A percentile compares a stretch with the other conserved stretches of the same genome.
These are phyloP conservation scores for Coemansia sp. DNA, from an alignment of 192 early-diverging fungal species.

Conservation along the genomic window DNA sequence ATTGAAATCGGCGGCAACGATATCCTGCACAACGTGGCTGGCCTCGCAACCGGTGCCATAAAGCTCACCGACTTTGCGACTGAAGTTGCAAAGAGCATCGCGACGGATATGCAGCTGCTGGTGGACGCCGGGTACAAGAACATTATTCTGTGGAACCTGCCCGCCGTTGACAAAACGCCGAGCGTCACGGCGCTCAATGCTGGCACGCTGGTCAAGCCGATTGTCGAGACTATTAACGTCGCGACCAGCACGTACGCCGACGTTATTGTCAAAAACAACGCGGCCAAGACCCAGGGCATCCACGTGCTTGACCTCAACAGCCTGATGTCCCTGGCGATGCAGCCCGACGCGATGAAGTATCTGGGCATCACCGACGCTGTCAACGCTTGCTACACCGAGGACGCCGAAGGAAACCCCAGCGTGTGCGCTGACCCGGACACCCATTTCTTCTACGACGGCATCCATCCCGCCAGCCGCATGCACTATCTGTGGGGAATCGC, in stretches of 20 bases:
- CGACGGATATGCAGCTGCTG: conserved; percentile 22
- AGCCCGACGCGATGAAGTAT: conserved; percentile 17
- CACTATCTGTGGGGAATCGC: conserved; percentile 46
- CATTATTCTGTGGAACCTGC: conserved; percentile 46
- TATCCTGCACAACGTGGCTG: conserved; percentile 14
- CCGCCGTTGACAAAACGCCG: conserved; percentile 31
- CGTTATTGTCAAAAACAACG: neutral
- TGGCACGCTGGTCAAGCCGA: conserved; percentile 2
- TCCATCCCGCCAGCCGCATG: conserved; percentile 47
- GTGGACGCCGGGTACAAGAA: conserved; percentile 42
- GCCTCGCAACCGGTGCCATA: conserved; percentile 15
- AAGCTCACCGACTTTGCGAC: conserved; percentile 18
- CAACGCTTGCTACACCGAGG: conserved; percentile 25
- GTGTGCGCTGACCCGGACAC: conserved; percentile 43
- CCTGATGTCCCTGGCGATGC: conserved; percentile 22
- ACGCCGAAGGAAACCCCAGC: conserved; percentile 7
- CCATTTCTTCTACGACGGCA: conserved; percentile 41
- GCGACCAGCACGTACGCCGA: conserved; percentile 16
- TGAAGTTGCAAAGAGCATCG: conserved; percentile 19
- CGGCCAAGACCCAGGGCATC: conserved; percentile 11
- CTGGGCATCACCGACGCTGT: conserved; percentile 28
- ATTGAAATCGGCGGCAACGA: conserved; percentile 49
- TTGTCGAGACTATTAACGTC: conserved; percentile 24
- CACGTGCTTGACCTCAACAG: conserved; percentile 28
- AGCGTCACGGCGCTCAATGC: conserved; percentile 8